phyloP scores from a whole-genome alignment of 306 rosid genomes.

The Prunus fruticosa region DNA sequence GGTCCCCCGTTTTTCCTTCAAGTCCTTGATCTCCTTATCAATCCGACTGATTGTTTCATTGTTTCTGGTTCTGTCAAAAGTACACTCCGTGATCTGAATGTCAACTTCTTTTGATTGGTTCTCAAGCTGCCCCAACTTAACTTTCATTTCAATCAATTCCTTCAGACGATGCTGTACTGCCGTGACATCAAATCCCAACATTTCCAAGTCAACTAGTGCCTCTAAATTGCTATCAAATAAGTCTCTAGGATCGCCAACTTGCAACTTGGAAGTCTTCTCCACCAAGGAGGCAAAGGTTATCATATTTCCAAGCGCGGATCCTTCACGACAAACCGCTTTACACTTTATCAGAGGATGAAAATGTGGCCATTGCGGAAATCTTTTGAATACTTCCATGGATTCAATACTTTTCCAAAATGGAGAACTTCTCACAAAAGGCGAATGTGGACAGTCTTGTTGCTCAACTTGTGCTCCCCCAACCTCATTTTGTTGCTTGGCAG shows the following conservation, averaged over 20 bases:
- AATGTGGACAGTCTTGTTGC: not conserved
- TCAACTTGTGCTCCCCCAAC: not conserved
- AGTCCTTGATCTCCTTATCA: conserved; percentile 2
- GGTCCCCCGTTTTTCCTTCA: conserved; percentile 4
- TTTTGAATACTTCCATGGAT: conserved; percentile 21
- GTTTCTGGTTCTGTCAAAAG: not conserved
- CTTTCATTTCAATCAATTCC: conserved; percentile 3
- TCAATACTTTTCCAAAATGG: conserved; percentile 11
- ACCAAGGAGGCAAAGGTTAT: conserved; percentile 15
- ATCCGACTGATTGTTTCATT: not conserved
- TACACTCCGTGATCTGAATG: not conserved
- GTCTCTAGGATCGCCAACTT: not conserved
- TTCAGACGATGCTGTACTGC: not conserved
- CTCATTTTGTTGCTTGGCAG: conserved; percentile 7
- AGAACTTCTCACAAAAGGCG: not conserved
- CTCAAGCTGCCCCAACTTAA: conserved; percentile 8
- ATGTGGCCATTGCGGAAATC: conserved; percentile 16
- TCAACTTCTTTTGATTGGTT: conserved; percentile 3
- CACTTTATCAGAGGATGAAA: conserved; percentile 6
- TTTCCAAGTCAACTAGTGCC: conserved; percentile 7
- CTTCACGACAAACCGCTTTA: conserved; percentile 3
- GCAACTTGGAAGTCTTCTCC: conserved; percentile 6
- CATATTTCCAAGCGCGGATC: conserved; percentile 21
- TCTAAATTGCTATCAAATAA: not conserved
- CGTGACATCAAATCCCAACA: conserved; percentile 20